These are phyloP conservation scores for Cryphonectria carpinicola DNA, from an alignment of 2,329 filamentous ascomycete species.

Conservation along the genomic window DNA sequence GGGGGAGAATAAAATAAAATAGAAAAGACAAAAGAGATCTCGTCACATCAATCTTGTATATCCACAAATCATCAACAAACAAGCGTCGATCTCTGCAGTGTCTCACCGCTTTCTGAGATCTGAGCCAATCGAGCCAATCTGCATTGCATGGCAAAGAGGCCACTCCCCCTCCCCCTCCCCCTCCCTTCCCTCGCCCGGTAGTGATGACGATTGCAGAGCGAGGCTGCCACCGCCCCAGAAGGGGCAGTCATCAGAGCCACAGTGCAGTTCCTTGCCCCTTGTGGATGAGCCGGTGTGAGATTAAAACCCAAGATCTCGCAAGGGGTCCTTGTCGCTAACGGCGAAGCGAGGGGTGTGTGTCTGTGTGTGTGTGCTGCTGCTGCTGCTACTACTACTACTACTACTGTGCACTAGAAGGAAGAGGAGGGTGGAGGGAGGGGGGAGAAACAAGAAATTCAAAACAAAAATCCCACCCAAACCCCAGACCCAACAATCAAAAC, in stretches of 20 bases:
- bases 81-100: not conserved
- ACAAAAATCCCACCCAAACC: not conserved
- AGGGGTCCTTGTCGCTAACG: not conserved
- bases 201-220: not conserved
- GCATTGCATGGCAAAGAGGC: not conserved
- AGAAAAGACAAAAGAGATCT: not conserved
- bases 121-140: not conserved
- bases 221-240: slow-evolving; percentile 5
- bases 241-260: not conserved
- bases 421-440: no score
- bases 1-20: no score
- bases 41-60: not conserved
- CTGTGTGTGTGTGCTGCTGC: not conserved
- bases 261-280: slow-evolving; percentile 6
- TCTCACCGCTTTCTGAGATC: not conserved
- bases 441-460: not conserved
- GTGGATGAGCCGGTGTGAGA: slow-evolving; percentile 3
- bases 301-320: not conserved
- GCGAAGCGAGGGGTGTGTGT: not conserved
- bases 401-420: not conserved
- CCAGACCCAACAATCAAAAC: not conserved
- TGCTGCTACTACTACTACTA: no score
- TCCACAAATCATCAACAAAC: not conserved
- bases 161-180: no score
- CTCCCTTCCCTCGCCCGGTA: not conserved